Percentiles rank a stretch among this genome's conserved stretches.
phyloP scores from a whole-genome alignment of 1,284 basidiomycete genomes.

The Cutaneotrichosporon spelunceum region DNA sequence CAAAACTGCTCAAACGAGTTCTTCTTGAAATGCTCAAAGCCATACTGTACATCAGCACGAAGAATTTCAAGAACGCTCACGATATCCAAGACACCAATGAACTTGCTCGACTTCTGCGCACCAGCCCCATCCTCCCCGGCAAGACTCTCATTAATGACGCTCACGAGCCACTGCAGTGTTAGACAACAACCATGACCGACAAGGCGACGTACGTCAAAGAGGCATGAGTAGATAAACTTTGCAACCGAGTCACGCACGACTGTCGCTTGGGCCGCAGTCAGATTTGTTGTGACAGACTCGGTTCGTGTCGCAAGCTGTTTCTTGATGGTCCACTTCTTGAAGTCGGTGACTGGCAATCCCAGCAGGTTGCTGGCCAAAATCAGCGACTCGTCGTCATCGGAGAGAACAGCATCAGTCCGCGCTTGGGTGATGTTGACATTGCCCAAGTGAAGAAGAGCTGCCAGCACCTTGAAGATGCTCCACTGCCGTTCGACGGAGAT shows the following conservation, averaged over 20 bases:
- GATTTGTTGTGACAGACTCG: conserved; percentile 88
- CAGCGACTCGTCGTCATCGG: conserved; percentile 80
- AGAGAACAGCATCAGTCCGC: conserved; percentile 78
- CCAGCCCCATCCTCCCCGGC: conserved; percentile 74
- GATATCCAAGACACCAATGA: conserved; percentile 94
- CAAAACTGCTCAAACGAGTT: conserved; percentile 99
- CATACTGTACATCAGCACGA: conserved; percentile 57
- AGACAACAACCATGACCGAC: not conserved
- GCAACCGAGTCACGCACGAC: conserved; percentile 95
- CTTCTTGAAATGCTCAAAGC: conserved; percentile 96
- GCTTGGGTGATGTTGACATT: conserved; percentile 85
- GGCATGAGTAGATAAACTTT: conserved; percentile 97
- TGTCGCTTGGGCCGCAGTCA: conserved; percentile 86
- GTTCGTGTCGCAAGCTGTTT: conserved; percentile 92
- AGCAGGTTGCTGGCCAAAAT: conserved; percentile 80
- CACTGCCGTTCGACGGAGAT: conserved; percentile 96
- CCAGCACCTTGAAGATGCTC: conserved; percentile 93
- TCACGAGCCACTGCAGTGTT: conserved; percentile 77
- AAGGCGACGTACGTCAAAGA: conserved; percentile 63
- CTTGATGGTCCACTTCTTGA: conserved; percentile 99
- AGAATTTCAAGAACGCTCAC: conserved; percentile 32
- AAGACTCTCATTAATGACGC: conserved; percentile 93
- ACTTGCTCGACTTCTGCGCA: conserved; percentile 84
- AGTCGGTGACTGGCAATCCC: conserved; percentile 85
- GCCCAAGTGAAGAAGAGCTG: conserved; percentile 90